Evolutionary conservation across 768 basidiomycete species (phyloP).

Genomic region (Artomyces pyxidatus): DNA sequence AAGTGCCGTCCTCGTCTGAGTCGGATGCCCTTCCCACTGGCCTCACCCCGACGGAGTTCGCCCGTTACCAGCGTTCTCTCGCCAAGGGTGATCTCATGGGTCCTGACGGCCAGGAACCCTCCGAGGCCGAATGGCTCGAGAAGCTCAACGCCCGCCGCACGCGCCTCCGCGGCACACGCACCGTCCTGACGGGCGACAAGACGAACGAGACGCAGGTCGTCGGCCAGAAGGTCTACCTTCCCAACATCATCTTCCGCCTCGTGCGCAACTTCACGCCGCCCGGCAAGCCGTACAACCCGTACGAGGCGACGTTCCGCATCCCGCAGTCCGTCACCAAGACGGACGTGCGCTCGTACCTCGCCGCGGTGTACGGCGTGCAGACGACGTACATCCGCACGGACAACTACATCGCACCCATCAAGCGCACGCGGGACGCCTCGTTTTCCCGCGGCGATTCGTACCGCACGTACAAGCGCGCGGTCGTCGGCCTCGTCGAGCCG

Average conservation of each 20-base stretch:
- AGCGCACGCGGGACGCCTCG: slow-evolving; percentile 20
- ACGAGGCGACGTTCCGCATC: slow-evolving; percentile 89
- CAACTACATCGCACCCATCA: slow-evolving; percentile 64
- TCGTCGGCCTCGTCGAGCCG: slow-evolving; percentile 85
- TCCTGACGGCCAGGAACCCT: slow-evolving; percentile 26
- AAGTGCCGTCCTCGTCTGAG: slow-evolving; percentile 24
- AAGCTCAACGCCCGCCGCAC: slow-evolving; percentile 48
- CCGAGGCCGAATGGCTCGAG: slow-evolving; percentile 53
- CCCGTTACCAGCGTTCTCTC: slow-evolving; percentile 50
- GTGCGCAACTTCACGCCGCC: slow-evolving; percentile 74
- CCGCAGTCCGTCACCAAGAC: slow-evolving; percentile 88
- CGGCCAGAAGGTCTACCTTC: slow-evolving; percentile 82
- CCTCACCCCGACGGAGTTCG: slow-evolving; percentile 57
- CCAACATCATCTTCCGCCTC: slow-evolving; percentile 76
- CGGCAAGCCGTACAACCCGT: slow-evolving; percentile 85
- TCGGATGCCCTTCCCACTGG: slow-evolving; percentile 46
- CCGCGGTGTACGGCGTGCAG: slow-evolving; percentile 77
- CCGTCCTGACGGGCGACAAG: slow-evolving; percentile 28
- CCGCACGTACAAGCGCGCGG: slow-evolving; percentile 81
- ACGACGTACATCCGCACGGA: slow-evolving; percentile 96
- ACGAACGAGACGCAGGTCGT: slow-evolving; percentile 47
- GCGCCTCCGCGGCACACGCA: slow-evolving; percentile 58
- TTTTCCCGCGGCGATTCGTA: slow-evolving; percentile 25
- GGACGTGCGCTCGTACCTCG: slow-evolving; percentile 81
- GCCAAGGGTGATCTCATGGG: slow-evolving; percentile 41